Conservation (phyloP, 116 monocot genomes). For the Phalaenopsis hybrid region DNA sequence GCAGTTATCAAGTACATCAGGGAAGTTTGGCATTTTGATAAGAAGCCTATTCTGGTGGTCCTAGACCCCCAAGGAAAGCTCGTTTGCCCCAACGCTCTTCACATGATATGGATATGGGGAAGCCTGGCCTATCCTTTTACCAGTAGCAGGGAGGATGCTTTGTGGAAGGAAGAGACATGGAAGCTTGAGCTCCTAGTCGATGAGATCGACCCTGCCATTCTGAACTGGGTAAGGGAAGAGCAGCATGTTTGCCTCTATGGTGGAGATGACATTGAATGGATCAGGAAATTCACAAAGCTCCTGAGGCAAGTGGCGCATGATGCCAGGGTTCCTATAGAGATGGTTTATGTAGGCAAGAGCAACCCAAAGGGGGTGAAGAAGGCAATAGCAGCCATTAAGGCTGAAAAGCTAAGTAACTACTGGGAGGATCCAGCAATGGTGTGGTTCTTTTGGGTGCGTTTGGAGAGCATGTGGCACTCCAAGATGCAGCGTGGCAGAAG, state of each 20-base stretch:
- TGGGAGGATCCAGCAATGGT: slow-evolving; percentile 61
- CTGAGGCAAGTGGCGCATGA: slow-evolving; percentile 42
- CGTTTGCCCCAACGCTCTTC: slow-evolving; percentile 63
- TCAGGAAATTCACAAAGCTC: slow-evolving; percentile 44
- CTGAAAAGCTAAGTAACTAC: slow-evolving; percentile 58
- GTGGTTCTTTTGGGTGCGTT: slow-evolving; percentile 80
- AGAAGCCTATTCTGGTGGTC: slow-evolving; percentile 63
- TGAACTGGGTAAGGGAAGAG: slow-evolving; percentile 42
- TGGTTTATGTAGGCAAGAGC: slow-evolving; percentile 90
- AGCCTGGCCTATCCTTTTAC: slow-evolving; percentile 74
- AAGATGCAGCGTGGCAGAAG: slow-evolving; percentile 56
- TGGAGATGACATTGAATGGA: slow-evolving; percentile 75
- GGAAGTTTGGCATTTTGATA: slow-evolving; percentile 66
- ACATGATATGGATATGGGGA: slow-evolving; percentile 93
- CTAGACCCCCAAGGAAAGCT: slow-evolving; percentile 74
- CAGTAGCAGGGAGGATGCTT: slow-evolving; percentile 60
- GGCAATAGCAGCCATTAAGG: slow-evolving; percentile 15
- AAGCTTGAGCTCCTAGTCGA: slow-evolving; percentile 64
- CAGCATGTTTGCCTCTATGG: slow-evolving; percentile 63
- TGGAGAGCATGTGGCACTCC: slow-evolving; percentile 87
- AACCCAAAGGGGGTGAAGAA: slow-evolving; percentile 67
- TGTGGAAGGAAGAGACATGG: slow-evolving; percentile 86
- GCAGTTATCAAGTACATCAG: slow-evolving; percentile 51
- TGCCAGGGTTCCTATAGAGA: slow-evolving; percentile 41
- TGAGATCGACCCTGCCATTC: slow-evolving; percentile 60